These are phyloP conservation scores for Oryza brachyantha DNA, from an alignment of 176 grass and related monocot species.

Conservation along the genomic window DNA sequence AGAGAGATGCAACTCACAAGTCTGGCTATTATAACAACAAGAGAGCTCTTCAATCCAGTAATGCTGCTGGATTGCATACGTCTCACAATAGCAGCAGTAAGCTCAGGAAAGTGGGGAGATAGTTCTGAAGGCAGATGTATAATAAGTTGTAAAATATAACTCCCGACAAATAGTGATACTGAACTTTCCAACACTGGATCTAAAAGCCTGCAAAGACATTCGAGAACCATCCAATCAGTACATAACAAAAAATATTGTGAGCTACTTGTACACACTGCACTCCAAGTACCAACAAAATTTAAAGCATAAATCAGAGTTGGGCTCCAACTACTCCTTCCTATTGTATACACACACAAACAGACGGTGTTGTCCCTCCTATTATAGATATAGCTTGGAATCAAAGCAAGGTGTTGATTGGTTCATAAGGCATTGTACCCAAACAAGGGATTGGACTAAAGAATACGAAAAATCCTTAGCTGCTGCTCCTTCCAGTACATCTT, in stretches of 20 bases:
- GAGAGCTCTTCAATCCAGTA: slow-evolving; percentile 70
- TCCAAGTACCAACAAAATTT: not conserved
- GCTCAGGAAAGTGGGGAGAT: slow-evolving; percentile 72
- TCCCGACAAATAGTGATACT: slow-evolving; percentile 92
- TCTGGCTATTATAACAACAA: slow-evolving; percentile 94
- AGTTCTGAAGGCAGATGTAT: slow-evolving; percentile 71
- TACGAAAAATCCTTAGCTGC: not conserved
- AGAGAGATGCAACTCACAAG: slow-evolving; percentile 50
- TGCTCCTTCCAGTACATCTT: not conserved
- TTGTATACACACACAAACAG: too few relatives aligned
- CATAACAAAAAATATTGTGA: not conserved
- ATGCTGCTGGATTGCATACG: slow-evolving; percentile 88
- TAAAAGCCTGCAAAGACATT: slow-evolving; percentile 66
- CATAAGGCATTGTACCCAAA: slow-evolving; percentile 7
- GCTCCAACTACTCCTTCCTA: not conserved
- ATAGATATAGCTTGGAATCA: not conserved
- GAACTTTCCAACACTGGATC: slow-evolving; percentile 84
- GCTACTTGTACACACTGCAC: not conserved
- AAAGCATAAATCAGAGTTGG: not conserved
- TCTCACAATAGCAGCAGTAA: slow-evolving; percentile 79
- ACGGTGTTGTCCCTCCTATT: not conserved
- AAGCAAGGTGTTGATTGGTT: not conserved
- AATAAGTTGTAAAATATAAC: slow-evolving; percentile 89
- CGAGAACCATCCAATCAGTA: slow-evolving; percentile 26
- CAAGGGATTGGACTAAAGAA: not conserved